Percentiles rank a stretch among this genome's conserved stretches.
These are phyloP conservation scores for Rhynchosporium agropyri DNA, from an alignment of 2,329 filamentous ascomycete genomes.

Conservation along the genomic window DNA sequence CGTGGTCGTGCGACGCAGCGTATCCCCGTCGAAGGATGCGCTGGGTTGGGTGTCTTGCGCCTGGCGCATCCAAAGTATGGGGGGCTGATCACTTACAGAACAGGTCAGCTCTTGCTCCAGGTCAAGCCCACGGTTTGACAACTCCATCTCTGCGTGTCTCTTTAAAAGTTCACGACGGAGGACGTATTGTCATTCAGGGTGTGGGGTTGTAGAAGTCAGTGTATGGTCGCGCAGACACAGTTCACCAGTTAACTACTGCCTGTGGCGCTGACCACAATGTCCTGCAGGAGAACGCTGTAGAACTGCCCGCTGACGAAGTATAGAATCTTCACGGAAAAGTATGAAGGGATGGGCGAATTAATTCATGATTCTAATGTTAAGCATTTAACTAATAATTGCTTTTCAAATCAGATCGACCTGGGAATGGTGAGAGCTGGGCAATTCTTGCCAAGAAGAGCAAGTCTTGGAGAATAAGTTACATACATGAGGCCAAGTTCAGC, in stretches of 20 bases:
- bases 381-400: neutral
- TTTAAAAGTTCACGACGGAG: slow-evolving; percentile 1
- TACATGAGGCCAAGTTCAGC: slow-evolving; percentile 12
- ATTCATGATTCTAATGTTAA: neutral
- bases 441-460: slow-evolving; percentile 7
- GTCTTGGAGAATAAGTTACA: slow-evolving; percentile 1
- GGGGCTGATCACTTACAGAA: slow-evolving; percentile 66
- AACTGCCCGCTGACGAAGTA: slow-evolving; percentile 22
- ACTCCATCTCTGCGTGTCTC: slow-evolving; percentile 47
- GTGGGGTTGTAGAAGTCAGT: slow-evolving; percentile 16
- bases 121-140: slow-evolving; percentile 60
- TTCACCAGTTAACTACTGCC: slow-evolving; percentile 20
- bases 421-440: slow-evolving; percentile 1
- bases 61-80: slow-evolving; percentile 14
- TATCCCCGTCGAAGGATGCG: slow-evolving; percentile 15
- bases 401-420: neutral
- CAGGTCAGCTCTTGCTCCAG: slow-evolving; percentile 94
- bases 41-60: slow-evolving; percentile 14
- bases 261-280: slow-evolving; percentile 25
- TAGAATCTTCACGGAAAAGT: slow-evolving; percentile 12
- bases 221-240: slow-evolving; percentile 20
- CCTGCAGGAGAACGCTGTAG: slow-evolving; percentile 15
- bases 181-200: slow-evolving; percentile 6
- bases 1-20: slow-evolving; percentile 25
- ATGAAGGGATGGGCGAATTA: neutral